Conservation (phyloP, 768 basidiomycete genomes). For the Rhodotorula taiwanensis region DNA sequence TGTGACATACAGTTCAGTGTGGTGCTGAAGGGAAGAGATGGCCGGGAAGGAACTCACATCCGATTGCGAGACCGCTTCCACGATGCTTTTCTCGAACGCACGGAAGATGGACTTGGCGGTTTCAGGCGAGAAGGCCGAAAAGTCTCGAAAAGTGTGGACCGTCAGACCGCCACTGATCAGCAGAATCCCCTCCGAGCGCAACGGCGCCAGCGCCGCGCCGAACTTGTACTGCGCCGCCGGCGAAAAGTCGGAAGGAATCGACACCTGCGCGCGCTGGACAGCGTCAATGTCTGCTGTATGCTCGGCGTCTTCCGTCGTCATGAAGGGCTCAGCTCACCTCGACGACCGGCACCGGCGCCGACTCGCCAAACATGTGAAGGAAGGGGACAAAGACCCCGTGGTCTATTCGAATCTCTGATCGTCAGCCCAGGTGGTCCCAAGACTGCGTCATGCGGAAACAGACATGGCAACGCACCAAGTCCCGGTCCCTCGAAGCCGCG, state of each 20-base stretch:
- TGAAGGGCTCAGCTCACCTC: too few species aligned
- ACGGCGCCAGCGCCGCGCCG: slow-evolving; percentile 56
- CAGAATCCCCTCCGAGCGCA: slow-evolving; percentile 62
- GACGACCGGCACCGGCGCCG: slow-evolving; percentile 58
- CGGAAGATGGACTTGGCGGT: slow-evolving; percentile 52
- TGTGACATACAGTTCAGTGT: too few species aligned
- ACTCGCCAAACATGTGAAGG: slow-evolving; percentile 60
- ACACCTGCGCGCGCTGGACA: slow-evolving; percentile 34
- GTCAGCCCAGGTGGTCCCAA: neutral
- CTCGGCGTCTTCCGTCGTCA: too few species aligned
- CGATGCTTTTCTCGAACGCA: slow-evolving; percentile 57
- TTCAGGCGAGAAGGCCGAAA: slow-evolving; percentile 51
- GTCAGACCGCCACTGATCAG: slow-evolving; percentile 65
- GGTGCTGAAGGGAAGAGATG: too few species aligned
- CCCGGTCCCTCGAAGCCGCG: slow-evolving; percentile 61
- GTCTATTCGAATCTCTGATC: slow-evolving; percentile 45
- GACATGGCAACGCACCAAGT: slow-evolving; percentile 43
- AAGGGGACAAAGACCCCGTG: slow-evolving; percentile 78
- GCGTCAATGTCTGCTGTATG: too few species aligned
- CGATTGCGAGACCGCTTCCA: slow-evolving; percentile 49
- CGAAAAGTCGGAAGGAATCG: slow-evolving; percentile 56
- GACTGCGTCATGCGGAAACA: neutral
- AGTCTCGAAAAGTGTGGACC: slow-evolving; percentile 61
- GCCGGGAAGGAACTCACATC: slow-evolving; percentile 8
- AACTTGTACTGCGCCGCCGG: slow-evolving; percentile 61